phyloP scores from a whole-genome alignment of 805 yeast genomes.

The Barnettozyma populi region DNA sequence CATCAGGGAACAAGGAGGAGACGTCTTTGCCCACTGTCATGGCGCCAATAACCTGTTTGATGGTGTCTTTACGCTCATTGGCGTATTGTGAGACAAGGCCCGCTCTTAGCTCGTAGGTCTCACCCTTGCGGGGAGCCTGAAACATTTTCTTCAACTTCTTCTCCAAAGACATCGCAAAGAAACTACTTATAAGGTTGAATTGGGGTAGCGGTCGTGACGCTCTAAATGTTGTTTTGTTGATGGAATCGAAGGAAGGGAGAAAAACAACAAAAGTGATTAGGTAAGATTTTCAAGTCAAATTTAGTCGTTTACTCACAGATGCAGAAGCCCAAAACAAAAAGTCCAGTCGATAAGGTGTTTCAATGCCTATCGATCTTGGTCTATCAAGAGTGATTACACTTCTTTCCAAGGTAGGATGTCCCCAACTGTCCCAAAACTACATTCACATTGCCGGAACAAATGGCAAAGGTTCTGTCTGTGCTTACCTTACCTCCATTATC shows the following conservation, averaged over 20 bases:
- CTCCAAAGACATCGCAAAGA: conserved; percentile 36
- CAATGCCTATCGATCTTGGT: conserved; percentile 48
- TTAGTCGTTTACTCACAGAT: too few relatives aligned
- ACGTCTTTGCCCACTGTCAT: conserved; percentile 99
- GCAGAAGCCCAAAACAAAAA: too few relatives aligned
- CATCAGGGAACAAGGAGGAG: conserved; percentile 90
- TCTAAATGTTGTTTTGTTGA: not conserved
- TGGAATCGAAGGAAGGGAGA: not conserved
- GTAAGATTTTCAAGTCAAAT: not conserved
- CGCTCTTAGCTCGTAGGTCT: conserved; percentile 82
- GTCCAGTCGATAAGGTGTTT: not conserved
- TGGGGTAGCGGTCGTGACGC: not conserved
- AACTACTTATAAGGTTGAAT: not conserved
- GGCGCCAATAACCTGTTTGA: conserved; percentile 93
- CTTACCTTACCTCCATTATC: conserved; percentile 68
- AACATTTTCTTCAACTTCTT: conserved; percentile 49
- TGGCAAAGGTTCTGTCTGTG: conserved; percentile 91
- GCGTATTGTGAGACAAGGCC: conserved; percentile 95
- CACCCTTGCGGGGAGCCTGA: conserved; percentile 59
- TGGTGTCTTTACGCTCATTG: conserved; percentile 91
- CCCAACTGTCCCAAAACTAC: conserved; percentile 57
- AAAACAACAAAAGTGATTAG: not conserved
- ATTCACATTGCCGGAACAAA: conserved; percentile 96
- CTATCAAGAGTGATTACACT: conserved; percentile 44
- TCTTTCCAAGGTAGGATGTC: conserved; percentile 53